These are phyloP conservation scores for Ophiocordyceps sinensis DNA, from an alignment of 2,329 filamentous ascomycete species.

Conservation along the genomic window DNA sequence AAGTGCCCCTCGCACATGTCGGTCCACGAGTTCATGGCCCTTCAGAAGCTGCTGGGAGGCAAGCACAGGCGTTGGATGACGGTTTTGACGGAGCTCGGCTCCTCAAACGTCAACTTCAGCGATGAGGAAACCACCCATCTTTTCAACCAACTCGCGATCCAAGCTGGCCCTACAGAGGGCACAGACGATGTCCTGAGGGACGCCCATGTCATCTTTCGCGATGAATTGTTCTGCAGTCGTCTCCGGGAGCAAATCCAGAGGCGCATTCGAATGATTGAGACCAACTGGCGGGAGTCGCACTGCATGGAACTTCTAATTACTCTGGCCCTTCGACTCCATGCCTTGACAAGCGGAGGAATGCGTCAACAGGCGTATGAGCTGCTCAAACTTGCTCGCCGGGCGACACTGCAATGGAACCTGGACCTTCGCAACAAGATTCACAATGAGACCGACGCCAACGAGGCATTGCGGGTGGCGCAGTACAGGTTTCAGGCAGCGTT, in stretches of 20 bases:
- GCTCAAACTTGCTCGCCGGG: conserved; percentile 24
- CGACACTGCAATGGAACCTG: conserved; percentile 34
- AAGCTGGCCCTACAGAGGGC: conserved; percentile 15
- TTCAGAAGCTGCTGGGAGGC: too few relatives aligned
- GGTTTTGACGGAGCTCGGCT: too few relatives aligned
- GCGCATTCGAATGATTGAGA: conserved; percentile 26
- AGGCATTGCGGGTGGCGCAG: conserved; percentile 13
- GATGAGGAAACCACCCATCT: too few relatives aligned
- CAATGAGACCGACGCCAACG: conserved; percentile 19
- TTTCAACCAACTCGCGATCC: too few relatives aligned
- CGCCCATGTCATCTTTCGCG: conserved; percentile 32
- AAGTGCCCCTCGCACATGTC: too few relatives aligned
- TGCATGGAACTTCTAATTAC: conserved; percentile 44
- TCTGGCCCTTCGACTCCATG: conserved; percentile 26
- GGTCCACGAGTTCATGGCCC: too few relatives aligned
- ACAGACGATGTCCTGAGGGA: conserved; percentile 22
- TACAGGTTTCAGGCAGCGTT: conserved; percentile 41
- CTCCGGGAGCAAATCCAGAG: conserved; percentile 31
- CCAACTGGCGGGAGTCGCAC: conserved; percentile 45
- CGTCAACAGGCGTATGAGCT: conserved; percentile 12
- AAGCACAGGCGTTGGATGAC: too few relatives aligned
- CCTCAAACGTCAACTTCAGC: too few relatives aligned
- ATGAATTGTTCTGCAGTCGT: conserved; percentile 31
- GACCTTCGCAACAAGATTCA: conserved; percentile 30
- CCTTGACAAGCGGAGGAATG: conserved; percentile 2